Conservation (phyloP, 305 asterid genomes). For the Fraxinus paxiana region DNA sequence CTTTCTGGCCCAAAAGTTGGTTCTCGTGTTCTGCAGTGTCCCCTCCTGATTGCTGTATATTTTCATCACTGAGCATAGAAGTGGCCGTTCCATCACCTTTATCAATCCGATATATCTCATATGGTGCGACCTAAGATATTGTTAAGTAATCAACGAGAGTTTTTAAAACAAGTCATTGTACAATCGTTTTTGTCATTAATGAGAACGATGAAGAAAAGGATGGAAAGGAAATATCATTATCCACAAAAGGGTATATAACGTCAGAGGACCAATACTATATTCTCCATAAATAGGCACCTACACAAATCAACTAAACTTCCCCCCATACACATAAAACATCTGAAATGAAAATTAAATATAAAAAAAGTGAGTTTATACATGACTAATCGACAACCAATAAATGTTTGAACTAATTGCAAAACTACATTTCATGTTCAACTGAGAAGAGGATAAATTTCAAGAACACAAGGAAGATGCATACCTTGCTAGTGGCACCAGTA, state of each 20-base stretch:
- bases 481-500: slow-evolving; percentile 62
- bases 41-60: slow-evolving; percentile 38
- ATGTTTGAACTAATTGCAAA: background rate
- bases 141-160: slow-evolving; percentile 18
- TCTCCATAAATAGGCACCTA: background rate
- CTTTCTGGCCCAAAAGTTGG: slow-evolving; percentile 34
- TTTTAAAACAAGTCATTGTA: background rate
- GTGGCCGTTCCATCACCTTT: slow-evolving; percentile 45
- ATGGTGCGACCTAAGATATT: slow-evolving; percentile 60
- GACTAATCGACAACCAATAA: background rate
- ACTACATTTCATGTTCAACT: background rate
- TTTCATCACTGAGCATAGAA: slow-evolving; percentile 32
- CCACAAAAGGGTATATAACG: background rate
- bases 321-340: background rate
- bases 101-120: slow-evolving; percentile 65
- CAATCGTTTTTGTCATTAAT: background rate
- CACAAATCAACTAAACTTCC: background rate
- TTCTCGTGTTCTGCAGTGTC: slow-evolving; percentile 39
- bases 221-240: background rate
- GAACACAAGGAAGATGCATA: slow-evolving; percentile 25
- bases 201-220: background rate
- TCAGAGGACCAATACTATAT: background rate
- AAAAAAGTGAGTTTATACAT: background rate
- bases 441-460: background rate
- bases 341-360: background rate